A percentile compares a stretch with the other conserved stretches of the same genome.
These are phyloP conservation scores for Cyclotella cryptica DNA, from an alignment of 108 stramenopile genomes.

Conservation along the genomic window DNA sequence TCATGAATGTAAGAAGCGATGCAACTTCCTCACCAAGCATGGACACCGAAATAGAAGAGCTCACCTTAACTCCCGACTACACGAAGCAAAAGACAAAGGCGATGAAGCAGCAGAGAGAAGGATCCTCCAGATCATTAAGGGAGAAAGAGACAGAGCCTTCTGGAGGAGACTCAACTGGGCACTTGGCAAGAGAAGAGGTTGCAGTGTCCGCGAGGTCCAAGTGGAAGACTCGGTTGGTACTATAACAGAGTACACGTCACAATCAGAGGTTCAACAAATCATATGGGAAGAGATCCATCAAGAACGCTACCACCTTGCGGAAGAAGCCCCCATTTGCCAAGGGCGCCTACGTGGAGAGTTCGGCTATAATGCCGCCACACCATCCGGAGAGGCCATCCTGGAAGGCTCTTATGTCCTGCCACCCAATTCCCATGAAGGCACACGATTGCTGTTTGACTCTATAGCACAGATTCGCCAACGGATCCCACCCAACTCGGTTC, in stretches of 20 bases:
- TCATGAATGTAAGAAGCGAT: conserved; percentile 11
- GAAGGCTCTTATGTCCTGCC: conserved; percentile 13
- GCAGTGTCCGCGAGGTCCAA: conserved; percentile 18
- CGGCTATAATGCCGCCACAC: too few relatives aligned
- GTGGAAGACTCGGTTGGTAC: not conserved
- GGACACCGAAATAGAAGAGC: conserved; percentile 13
- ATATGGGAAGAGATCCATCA: not conserved
- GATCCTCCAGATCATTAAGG: conserved; percentile 26
- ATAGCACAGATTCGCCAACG: not conserved
- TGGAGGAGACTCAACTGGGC: conserved; percentile 29
- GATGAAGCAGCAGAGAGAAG: conserved; percentile 12
- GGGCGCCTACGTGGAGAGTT: too few relatives aligned
- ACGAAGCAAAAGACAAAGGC: conserved; percentile 11
- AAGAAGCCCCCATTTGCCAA: too few relatives aligned
- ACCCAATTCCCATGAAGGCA: not conserved
- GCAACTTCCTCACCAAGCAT: conserved; percentile 8
- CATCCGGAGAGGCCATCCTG: not conserved
- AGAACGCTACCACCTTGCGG: too few relatives aligned
- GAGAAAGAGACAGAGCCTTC: conserved; percentile 25
- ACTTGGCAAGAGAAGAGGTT: not conserved
- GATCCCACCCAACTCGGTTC: not conserved
- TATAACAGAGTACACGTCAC: not conserved
- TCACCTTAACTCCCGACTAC: conserved; percentile 4
- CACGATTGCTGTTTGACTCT: not conserved
- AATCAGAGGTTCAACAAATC: not conserved